Percentiles rank a stretch among this genome's conserved stretches.
Conservation (phyloP, 1,139 yeast genomes). For the Hemisphaericaspora xylofermentans region DNA sequence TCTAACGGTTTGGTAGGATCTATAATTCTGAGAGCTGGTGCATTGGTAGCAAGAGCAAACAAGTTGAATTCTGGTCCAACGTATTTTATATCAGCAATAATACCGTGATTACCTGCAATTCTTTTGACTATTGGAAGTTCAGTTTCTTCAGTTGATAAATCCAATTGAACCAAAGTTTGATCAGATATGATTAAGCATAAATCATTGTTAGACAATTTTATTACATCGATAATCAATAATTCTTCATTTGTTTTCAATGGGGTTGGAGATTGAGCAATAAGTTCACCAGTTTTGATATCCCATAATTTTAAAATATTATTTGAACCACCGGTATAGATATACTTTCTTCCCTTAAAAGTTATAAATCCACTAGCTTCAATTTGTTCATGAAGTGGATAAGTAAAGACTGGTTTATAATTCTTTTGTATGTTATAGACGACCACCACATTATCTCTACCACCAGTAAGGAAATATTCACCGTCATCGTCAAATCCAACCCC, state of each 20-base stretch:
- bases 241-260: conserved; percentile 67
- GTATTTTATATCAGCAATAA: conserved; percentile 82
- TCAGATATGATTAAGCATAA: conserved; percentile 65
- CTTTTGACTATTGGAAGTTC: conserved; percentile 48
- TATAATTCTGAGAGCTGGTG: conserved; percentile 83
- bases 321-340: conserved; percentile 79
- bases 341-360: conserved; percentile 25
- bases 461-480: conserved; percentile 64
- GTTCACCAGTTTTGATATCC: conserved; percentile 40
- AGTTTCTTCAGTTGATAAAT: conserved; percentile 22
- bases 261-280: conserved; percentile 46
- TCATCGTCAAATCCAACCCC: conserved; percentile 66
- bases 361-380: conserved; percentile 82
- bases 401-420: conserved; percentile 55
- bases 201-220: conserved; percentile 26
- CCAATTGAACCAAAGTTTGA: conserved; percentile 69
- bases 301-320: conserved; percentile 65
- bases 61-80: conserved; percentile 60
- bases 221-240: conserved; percentile 60
- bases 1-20: conserved; percentile 59
- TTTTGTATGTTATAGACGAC: conserved; percentile 56
- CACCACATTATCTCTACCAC: conserved; percentile 86
- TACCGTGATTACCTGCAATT: conserved; percentile 94
- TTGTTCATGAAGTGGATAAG: conserved; percentile 73
- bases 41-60: conserved; percentile 87